Base-by-base conservation (phyloP, 2,329 filamentous ascomycete species). In the Neopestalotiopsis sp. region DNA sequence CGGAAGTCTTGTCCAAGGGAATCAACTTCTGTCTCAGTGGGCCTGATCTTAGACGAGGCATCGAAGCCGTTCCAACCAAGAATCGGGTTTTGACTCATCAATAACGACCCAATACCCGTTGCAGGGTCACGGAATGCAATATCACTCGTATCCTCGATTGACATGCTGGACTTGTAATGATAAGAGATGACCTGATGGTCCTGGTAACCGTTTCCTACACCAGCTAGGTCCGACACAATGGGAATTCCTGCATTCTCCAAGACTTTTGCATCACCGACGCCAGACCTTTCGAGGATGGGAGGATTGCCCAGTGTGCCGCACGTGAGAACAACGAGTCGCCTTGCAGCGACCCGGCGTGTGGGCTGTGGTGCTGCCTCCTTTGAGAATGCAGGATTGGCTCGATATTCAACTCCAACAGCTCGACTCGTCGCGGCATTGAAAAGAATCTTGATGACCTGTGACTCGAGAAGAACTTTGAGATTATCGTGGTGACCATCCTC, bases 401-500 rank as follows among this genome's bases (percentile, higher is more conserved):
- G 4, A 28, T 30, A 59, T 59, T 59, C 57, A 10, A 59, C 57
- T 2, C 57, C 57, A 34, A 34, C 9, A 30, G 57, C 57, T 59
- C 24, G 57, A 13, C 32, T 59, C 7, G 24, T 59, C 3, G 9
- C n/a, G 24, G 24, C 3, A 59, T 59, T 10, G 24, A 59, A 30
- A 14, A 59, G 9, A 9, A 59, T 7, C 17, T 32, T 59, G 24
- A 17, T 59, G 4, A 89, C 86, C 71, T 86, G 85, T 14, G 83
- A 82, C 69, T 88, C 81, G 1, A 83, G 79, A 9, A 88, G 76
- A 17, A 88, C 81, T 67, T 87, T 82, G 2, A 89, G 79, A 63
- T 87, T 86, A 0, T 82, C 80, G 66, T 85, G 80, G 28, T 82
- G 74, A 7, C 34, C 14, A 65, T 80, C 79, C 68, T 85, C 78